Percentiles rank a stretch among this genome's conserved stretches.
Conservation (phyloP, 805 yeast species). For the Komagataella phaffii region DNA sequence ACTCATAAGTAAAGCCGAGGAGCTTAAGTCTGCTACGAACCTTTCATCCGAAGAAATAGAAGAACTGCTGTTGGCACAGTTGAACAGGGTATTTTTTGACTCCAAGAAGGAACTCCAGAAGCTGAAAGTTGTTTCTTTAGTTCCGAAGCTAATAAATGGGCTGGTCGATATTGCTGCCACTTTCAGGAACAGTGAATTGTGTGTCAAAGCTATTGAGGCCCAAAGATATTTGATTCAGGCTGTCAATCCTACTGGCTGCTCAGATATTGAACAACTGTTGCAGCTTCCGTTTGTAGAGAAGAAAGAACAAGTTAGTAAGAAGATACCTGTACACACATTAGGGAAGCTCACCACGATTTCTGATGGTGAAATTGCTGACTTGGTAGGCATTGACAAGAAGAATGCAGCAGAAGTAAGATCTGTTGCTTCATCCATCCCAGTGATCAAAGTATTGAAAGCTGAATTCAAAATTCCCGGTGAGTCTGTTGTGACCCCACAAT, state of each 20-base stretch:
- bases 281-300: slow-evolving; percentile 70
- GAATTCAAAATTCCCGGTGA: slow-evolving; percentile 86
- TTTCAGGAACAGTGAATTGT: slow-evolving; percentile 61
- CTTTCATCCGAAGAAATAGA: slow-evolving; percentile 33
- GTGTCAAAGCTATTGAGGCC: slow-evolving; percentile 47
- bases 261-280: slow-evolving; percentile 45
- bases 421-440: slow-evolving; percentile 56
- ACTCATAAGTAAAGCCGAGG: slow-evolving; percentile 54
- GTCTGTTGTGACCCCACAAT: slow-evolving; percentile 48
- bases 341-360: slow-evolving; percentile 56
- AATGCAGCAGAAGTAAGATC: slow-evolving; percentile 23
- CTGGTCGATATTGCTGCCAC: slow-evolving; percentile 70
- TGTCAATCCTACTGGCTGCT: slow-evolving; percentile 30
- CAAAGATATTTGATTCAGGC: slow-evolving; percentile 70
- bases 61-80: slow-evolving; percentile 39
- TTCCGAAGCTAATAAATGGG: slow-evolving; percentile 57
- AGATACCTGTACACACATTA: slow-evolving; percentile 38
- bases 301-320: slow-evolving; percentile 33
- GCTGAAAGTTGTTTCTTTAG: slow-evolving; percentile 43
- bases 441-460: slow-evolving; percentile 52
- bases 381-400: slow-evolving; percentile 34
- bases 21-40: slow-evolving; percentile 33
- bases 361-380: slow-evolving; percentile 39
- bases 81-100: slow-evolving; percentile 29
- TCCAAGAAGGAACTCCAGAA: slow-evolving; percentile 23